Conservation (phyloP, 495 filamentous ascomycete genomes). For the Daldinia bambusicola region DNA sequence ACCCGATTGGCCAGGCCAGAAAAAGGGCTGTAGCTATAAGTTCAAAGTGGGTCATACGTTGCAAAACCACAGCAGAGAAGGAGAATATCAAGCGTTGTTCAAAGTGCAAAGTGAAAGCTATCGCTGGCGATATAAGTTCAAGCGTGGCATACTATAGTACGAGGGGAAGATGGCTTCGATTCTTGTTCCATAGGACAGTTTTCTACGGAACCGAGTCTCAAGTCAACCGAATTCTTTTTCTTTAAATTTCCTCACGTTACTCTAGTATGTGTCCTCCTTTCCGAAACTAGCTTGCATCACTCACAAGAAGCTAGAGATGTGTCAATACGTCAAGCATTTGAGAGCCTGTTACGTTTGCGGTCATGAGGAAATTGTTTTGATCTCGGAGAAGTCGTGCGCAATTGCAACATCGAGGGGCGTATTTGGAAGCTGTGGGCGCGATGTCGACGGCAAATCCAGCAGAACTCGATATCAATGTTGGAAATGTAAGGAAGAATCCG, state of each 20-base stretch:
- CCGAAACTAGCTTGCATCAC: neutral
- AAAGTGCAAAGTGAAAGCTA: conserved; percentile 2
- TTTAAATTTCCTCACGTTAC: conserved; percentile 11
- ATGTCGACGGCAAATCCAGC: conserved; percentile 45
- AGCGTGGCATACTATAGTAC: conserved; percentile 5
- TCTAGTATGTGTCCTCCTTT: conserved; percentile 29
- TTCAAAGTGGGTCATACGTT: conserved; percentile 32
- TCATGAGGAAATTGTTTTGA: conserved; percentile 55
- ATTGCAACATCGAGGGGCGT: conserved; percentile 47
- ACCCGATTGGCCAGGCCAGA: conserved; percentile 36
- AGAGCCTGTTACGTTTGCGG: conserved; percentile 52
- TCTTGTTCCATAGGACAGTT: conserved; percentile 28
- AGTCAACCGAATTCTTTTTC: conserved; percentile 12
- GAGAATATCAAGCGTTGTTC: neutral
- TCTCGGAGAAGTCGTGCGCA: conserved; percentile 54
- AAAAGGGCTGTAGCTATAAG: conserved; percentile 14
- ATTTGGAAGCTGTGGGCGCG: conserved; percentile 54
- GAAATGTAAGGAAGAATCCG: conserved; percentile 51
- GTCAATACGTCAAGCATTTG: conserved; percentile 55
- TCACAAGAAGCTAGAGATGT: conserved; percentile 49
- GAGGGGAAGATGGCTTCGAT: conserved; percentile 18
- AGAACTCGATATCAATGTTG: conserved; percentile 53
- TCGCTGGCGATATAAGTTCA: conserved; percentile 31
- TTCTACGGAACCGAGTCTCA: conserved; percentile 18
- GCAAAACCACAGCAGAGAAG: conserved; percentile 17